Conservation (phyloP, 129 eudicot genomes). For the Rutidosis leptorrhynchoides region DNA sequence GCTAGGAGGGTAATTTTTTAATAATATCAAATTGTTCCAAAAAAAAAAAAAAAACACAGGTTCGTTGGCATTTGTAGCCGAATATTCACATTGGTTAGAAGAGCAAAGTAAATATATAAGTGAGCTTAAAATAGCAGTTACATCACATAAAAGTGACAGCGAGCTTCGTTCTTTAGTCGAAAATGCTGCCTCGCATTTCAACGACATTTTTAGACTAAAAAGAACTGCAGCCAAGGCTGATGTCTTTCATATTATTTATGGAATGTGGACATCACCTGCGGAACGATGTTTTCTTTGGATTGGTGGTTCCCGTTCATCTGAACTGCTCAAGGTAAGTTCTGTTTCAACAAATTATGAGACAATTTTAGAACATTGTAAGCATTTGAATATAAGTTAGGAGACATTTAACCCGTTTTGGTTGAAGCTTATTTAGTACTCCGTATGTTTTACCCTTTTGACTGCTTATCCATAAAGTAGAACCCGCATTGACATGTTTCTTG, state of each 20-base stretch:
- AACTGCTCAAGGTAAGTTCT: constrained; percentile 68
- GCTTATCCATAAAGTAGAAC: neutral
- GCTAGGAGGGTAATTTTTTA: too few relatives aligned
- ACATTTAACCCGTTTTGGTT: constrained; percentile 2
- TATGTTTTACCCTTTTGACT: neutral
- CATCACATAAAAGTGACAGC: constrained; percentile 69
- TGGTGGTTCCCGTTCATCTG: constrained; percentile 96
- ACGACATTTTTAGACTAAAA: constrained; percentile 71
- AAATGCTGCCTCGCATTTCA: constrained; percentile 62
- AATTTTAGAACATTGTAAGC: constrained; percentile 5
- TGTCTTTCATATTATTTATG: constrained; percentile 70
- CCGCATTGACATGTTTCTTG: neutral
- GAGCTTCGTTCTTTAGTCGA: constrained; percentile 77
- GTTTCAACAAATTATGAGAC: neutral
- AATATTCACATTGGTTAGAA: constrained; percentile 84
- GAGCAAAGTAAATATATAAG: constrained; percentile 71
- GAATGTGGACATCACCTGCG: constrained; percentile 51
- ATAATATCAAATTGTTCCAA: too few relatives aligned
- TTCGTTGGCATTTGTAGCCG: constrained; percentile 86
- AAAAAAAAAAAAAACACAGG: too few relatives aligned
- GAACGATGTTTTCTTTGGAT: constrained; percentile 97
- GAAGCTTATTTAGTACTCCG: neutral
- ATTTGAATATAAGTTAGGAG: neutral
- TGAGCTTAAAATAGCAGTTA: constrained; percentile 79
- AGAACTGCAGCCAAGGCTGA: constrained; percentile 83